These are phyloP conservation scores for Aspergillus candidus DNA, from an alignment of 2,329 filamentous ascomycete genomes.

Conservation along the genomic window DNA sequence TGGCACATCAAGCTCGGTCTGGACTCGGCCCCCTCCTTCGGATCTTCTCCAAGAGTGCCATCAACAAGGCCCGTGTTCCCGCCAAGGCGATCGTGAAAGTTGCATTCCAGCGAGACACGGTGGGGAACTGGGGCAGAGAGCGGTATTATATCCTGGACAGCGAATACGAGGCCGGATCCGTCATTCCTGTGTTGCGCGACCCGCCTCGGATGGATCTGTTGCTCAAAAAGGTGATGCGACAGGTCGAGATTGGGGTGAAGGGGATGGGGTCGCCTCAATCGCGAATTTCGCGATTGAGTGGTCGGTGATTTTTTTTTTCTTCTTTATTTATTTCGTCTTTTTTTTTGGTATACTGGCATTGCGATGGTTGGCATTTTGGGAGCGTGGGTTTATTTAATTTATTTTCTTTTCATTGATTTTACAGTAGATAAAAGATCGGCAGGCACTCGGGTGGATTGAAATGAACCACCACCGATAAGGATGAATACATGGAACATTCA, in stretches of 20 bases:
- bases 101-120: slow-evolving; percentile 27
- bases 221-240: slow-evolving; percentile 26
- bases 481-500: no score
- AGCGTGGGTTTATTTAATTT: no score
- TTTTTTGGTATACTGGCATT: not conserved
- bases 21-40: slow-evolving; percentile 29
- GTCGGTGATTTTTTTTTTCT: slow-evolving; percentile 7
- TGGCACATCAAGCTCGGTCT: slow-evolving; percentile 28
- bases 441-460: no score
- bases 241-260: slow-evolving; percentile 24
- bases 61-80: slow-evolving; percentile 31
- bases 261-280: slow-evolving; percentile 24
- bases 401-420: no score
- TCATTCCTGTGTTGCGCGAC: slow-evolving; percentile 26
- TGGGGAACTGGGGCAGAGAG: slow-evolving; percentile 26
- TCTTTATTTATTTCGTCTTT: slow-evolving; percentile 5
- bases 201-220: slow-evolving; percentile 22
- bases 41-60: slow-evolving; percentile 30
- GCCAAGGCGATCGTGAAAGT: slow-evolving; percentile 31
- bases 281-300: slow-evolving; percentile 17
- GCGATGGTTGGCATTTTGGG: no score
- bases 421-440: no score
- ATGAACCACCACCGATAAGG: no score
- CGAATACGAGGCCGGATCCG: slow-evolving; percentile 33
- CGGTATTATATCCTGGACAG: slow-evolving; percentile 30